These are phyloP conservation scores for Monosporozyma siamensis DNA, from an alignment of 805 yeast species.

Conservation along the genomic window DNA sequence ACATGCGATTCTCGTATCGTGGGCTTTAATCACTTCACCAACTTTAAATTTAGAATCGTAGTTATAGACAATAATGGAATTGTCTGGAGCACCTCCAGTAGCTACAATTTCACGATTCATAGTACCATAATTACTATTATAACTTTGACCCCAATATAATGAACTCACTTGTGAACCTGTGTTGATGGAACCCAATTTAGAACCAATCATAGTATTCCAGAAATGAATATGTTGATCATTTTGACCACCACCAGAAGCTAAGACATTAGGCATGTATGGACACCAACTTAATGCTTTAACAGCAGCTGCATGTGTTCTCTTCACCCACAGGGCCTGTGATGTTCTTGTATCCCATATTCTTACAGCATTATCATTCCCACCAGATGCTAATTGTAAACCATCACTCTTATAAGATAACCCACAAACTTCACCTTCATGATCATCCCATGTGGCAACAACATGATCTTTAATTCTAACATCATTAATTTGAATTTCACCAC, in stretches of 20 bases:
- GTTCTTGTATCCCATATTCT: slow-evolving; percentile 87
- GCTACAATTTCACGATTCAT: slow-evolving; percentile 65
- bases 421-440: slow-evolving; percentile 85
- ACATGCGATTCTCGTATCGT: slow-evolving; percentile 76
- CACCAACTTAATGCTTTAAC: slow-evolving; percentile 95
- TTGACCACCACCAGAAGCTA: slow-evolving; percentile 98
- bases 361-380: slow-evolving; percentile 91
- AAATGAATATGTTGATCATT: slow-evolving; percentile 81
- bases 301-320: slow-evolving; percentile 82
- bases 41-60: slow-evolving; percentile 81
- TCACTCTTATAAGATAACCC: slow-evolving; percentile 81
- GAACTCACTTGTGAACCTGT: slow-evolving; percentile 95
- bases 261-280: slow-evolving; percentile 68
- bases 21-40: slow-evolving; percentile 80
- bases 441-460: slow-evolving; percentile 46
- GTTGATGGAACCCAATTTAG: slow-evolving; percentile 74
- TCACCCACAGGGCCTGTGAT: slow-evolving; percentile 57
- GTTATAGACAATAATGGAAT: slow-evolving; percentile 72
- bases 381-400: slow-evolving; percentile 79
- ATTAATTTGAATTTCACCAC: slow-evolving; percentile 76
- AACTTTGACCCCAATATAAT: slow-evolving; percentile 72
- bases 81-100: slow-evolving; percentile 88
- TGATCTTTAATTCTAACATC: slow-evolving; percentile 85
- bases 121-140: slow-evolving; percentile 18
- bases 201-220: slow-evolving; percentile 92